Conservation (phyloP, 2,329 filamentous ascomycete genomes). For the Fusarium guadeloupense region DNA sequence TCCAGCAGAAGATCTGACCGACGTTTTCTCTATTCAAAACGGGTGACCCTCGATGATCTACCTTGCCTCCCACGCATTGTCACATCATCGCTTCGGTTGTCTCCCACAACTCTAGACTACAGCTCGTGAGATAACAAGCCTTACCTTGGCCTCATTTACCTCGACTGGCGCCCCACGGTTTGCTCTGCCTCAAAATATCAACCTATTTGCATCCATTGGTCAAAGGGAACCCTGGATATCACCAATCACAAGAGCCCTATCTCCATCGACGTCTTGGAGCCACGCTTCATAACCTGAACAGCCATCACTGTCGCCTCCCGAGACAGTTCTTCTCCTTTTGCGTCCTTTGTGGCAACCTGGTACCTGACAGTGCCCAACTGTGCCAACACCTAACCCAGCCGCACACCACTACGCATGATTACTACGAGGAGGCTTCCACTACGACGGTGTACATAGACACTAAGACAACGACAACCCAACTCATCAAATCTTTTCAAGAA, state of each 20-base stretch:
- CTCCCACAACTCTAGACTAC: conserved; percentile 23
- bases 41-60: conserved; percentile 32
- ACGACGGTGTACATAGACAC: conserved; percentile 20
- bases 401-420: conserved; percentile 36
- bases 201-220: conserved; percentile 49
- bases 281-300: conserved; percentile 42
- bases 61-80: conserved; percentile 30
- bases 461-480: conserved; percentile 12
- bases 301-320: conserved; percentile 38
- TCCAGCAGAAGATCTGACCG: conserved; percentile 34
- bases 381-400: conserved; percentile 43
- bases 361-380: conserved; percentile 36
- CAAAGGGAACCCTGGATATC: conserved; percentile 42
- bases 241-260: conserved; percentile 48
- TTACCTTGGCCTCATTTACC: conserved; percentile 42
- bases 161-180: conserved; percentile 45
- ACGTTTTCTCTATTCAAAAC: conserved; percentile 41
- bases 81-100: conserved; percentile 19
- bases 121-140: conserved; percentile 34
- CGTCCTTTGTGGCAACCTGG: conserved; percentile 30
- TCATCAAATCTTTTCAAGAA: background rate
- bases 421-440: conserved; percentile 29
- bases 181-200: conserved; percentile 48
- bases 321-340: conserved; percentile 44
- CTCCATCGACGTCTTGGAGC: conserved; percentile 44